phyloP scores from a whole-genome alignment of 768 basidiomycete species.

The Agaricus subrufescens region DNA sequence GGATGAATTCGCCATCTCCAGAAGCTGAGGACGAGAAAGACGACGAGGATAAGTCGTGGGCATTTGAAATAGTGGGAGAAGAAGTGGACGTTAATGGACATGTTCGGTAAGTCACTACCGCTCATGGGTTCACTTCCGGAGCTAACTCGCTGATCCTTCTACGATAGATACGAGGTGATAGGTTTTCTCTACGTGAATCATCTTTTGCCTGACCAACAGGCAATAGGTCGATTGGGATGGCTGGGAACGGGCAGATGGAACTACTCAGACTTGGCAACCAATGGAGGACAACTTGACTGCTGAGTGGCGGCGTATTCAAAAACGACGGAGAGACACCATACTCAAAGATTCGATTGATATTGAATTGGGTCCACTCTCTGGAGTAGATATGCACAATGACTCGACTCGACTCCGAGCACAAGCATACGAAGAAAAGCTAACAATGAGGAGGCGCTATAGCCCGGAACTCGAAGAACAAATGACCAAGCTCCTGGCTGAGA shows the following conservation, averaged over 20 bases:
- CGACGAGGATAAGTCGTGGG: conserved; percentile 19
- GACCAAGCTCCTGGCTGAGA: conserved; percentile 14
- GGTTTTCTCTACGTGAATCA: background rate
- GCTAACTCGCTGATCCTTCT: background rate
- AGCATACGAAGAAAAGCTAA: conserved; percentile 41
- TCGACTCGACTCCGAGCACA: conserved; percentile 38
- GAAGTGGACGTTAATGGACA: conserved; percentile 29
- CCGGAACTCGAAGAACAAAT: conserved; percentile 17
- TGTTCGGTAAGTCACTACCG: conserved; percentile 21
- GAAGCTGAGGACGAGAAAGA: conserved; percentile 16
- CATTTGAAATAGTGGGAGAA: conserved; percentile 33
- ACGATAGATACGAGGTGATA: conserved; percentile 26
- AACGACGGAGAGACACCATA: conserved; percentile 19
- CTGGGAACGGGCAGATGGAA: conserved; percentile 47
- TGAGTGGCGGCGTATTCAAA: conserved; percentile 30
- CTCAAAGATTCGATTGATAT: conserved; percentile 32
- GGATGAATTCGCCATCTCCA: conserved; percentile 7
- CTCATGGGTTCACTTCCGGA: background rate
- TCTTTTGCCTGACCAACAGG: background rate
- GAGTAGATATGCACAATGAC: conserved; percentile 38
- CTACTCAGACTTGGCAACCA: conserved; percentile 51
- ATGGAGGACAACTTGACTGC: conserved; percentile 13
- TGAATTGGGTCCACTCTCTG: conserved; percentile 26
- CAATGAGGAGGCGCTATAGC: conserved; percentile 3
- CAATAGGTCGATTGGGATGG: conserved; percentile 47